Conservation (phyloP, 2,329 filamentous ascomycete genomes). For the Fusarium metavorans region DNA sequence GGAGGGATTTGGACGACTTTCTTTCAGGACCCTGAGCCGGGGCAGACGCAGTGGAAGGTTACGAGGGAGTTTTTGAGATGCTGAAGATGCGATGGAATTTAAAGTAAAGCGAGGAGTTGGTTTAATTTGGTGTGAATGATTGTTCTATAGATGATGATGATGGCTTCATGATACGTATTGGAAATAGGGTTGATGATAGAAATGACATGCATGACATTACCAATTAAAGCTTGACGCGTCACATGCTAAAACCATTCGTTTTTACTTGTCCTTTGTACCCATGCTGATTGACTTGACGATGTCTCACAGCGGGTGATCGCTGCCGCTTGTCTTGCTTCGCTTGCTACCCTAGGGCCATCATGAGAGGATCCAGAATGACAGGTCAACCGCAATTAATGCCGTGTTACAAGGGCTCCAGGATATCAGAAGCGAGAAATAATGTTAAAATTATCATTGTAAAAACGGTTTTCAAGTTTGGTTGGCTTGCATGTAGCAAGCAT, state of each 20-base stretch:
- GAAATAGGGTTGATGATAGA: not conserved
- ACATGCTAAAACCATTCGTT: not conserved
- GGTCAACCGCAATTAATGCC: not conserved
- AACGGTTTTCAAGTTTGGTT: fast-evolving
- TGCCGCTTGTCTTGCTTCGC: not conserved
- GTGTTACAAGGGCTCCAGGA: not conserved
- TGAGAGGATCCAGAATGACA: not conserved
- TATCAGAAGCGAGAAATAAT: not conserved
- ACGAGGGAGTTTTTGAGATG: constrained; percentile 44
- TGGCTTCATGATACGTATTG: not conserved
- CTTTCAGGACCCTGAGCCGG: constrained; percentile 43
- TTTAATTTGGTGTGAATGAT: not conserved
- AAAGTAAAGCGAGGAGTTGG: not conserved
- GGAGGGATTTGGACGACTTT: constrained; percentile 46
- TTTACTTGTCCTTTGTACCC: not conserved
- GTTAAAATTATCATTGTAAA: not conserved
- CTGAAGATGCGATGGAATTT: not conserved
- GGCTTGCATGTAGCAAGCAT: not conserved
- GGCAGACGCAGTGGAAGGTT: constrained; percentile 45
- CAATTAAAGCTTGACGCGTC: not conserved
- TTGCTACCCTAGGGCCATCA: not conserved
- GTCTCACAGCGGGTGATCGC: not conserved
- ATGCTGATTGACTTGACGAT: not conserved
- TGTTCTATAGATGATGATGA: not conserved
- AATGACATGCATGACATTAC: not conserved